Percentiles rank a stretch among this genome's conserved stretches.
Conservation (phyloP, 768 basidiomycete genomes). For the Tulasnella sp. region DNA sequence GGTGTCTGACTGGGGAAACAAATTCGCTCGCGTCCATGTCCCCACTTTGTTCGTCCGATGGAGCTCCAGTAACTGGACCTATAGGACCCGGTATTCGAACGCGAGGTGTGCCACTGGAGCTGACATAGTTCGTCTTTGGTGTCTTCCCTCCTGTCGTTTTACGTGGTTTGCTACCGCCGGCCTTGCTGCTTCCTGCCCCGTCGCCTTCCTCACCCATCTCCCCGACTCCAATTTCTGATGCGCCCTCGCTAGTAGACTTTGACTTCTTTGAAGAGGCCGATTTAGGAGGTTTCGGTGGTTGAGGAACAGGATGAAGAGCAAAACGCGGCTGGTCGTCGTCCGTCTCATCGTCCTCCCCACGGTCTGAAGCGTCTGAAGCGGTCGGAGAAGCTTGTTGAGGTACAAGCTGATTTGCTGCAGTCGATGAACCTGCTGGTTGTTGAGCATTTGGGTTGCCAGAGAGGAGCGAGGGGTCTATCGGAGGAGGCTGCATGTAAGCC, state of each 20-base stretch:
- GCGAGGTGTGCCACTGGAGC: background rate
- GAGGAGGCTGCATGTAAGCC: slow-evolving; percentile 16
- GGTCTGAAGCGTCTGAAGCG: background rate
- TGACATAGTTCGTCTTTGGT: background rate
- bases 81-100: background rate
- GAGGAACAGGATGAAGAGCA: slow-evolving; percentile 25
- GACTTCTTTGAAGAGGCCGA: background rate
- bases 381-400: slow-evolving; percentile 13
- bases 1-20: slow-evolving; percentile 18
- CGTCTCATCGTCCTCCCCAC: slow-evolving; percentile 18
- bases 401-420: background rate
- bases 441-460: slow-evolving; percentile 8
- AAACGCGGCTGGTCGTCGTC: slow-evolving; percentile 25
- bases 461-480: slow-evolving; percentile 24
- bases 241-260: background rate
- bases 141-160: background rate
- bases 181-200: background rate
- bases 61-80: slow-evolving; percentile 13
- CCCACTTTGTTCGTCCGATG: slow-evolving; percentile 6
- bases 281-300: background rate
- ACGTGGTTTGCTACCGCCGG: slow-evolving; percentile 12
- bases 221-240: background rate
- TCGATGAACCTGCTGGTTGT: background rate
- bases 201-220: slow-evolving; percentile 9
- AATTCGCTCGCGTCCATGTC: slow-evolving; percentile 20